These are phyloP conservation scores for Solanum microdontum DNA, from an alignment of 257 asterid species.

Conservation along the genomic window DNA sequence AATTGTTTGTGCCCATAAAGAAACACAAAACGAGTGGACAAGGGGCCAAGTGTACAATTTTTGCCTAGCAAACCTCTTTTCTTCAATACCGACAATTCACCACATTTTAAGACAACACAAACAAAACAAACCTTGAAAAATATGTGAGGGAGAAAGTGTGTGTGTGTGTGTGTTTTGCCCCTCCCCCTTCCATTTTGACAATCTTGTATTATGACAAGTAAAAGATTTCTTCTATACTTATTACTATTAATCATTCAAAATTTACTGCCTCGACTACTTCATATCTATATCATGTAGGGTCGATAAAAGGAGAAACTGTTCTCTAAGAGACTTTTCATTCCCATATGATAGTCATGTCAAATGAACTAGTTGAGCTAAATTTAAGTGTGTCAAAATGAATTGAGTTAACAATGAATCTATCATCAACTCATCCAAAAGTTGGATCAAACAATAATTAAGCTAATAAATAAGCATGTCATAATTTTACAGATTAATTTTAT, in stretches of 20 bases:
- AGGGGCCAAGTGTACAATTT: slow-evolving; percentile 12
- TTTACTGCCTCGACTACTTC: not conserved
- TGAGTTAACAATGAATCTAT: not conserved
- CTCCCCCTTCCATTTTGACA: not conserved
- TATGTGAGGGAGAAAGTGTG: not conserved
- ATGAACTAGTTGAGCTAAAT: not conserved
- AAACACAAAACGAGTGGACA: not conserved
- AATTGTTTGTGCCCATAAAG: not conserved
- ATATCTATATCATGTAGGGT: not conserved
- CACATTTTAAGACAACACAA: slow-evolving; percentile 4
- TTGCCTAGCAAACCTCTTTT: slow-evolving; percentile 14
- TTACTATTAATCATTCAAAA: not conserved
- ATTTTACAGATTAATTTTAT: not conserved
- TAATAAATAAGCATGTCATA: not conserved
- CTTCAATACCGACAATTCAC: slow-evolving; percentile 23
- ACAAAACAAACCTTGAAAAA: not conserved
- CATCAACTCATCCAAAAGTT: not conserved
- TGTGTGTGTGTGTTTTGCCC: not conserved
- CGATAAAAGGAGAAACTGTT: not conserved
- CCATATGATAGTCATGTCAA: not conserved
- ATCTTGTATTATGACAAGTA: not conserved
- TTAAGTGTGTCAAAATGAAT: not conserved
- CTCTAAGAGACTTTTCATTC: not conserved
- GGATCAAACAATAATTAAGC: not conserved
- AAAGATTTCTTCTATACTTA: not conserved